Evolutionary conservation across 1,284 basidiomycete genomes (phyloP).

Genomic region (Hymenochaete sp.): DNA sequence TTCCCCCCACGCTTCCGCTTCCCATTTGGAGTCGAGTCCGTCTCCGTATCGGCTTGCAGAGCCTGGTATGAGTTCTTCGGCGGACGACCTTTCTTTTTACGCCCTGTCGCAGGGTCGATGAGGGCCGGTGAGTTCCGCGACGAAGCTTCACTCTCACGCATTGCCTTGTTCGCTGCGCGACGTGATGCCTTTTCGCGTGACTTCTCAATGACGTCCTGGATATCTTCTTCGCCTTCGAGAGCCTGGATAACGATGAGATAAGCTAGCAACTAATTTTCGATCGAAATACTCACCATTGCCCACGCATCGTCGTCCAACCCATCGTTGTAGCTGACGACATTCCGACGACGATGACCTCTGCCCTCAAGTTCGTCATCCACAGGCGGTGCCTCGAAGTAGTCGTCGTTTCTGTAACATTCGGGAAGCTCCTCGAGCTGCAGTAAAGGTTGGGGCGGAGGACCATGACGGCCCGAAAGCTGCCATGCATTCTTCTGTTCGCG

Average conservation of each 20-base stretch:
- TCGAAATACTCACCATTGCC: slow-evolving; percentile 51
- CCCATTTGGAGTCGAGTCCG: slow-evolving; percentile 38
- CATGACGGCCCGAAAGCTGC: slow-evolving; percentile 70
- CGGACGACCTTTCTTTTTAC: slow-evolving; percentile 63
- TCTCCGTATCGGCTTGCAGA: slow-evolving; percentile 35
- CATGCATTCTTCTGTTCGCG: slow-evolving; percentile 63
- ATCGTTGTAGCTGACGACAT: slow-evolving; percentile 89
- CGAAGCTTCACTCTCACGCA: slow-evolving; percentile 41
- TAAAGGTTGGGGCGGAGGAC: slow-evolving; percentile 70
- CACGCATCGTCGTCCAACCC: slow-evolving; percentile 93
- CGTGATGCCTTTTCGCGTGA: slow-evolving; percentile 55
- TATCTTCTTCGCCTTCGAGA: slow-evolving; percentile 81
- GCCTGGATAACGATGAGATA: slow-evolving; percentile 38
- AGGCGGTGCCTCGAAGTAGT: slow-evolving; percentile 65
- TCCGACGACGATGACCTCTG: slow-evolving; percentile 77
- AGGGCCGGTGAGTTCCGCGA: slow-evolving; percentile 54
- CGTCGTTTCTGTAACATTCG: slow-evolving; percentile 82
- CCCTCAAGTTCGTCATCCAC: slow-evolving; percentile 66
- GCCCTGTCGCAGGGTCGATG: slow-evolving; percentile 54
- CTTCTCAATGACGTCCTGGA: slow-evolving; percentile 65
- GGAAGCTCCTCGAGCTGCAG: slow-evolving; percentile 90
- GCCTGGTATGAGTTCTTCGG: slow-evolving; percentile 36
- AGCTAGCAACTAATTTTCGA: slow-evolving; percentile 1
- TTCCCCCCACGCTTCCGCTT: slow-evolving; percentile 71
- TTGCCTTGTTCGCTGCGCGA: slow-evolving; percentile 42